A percentile compares a stretch with the other conserved stretches of the same genome.
These are phyloP conservation scores for Aaosphaeria pasadenensis DNA, from an alignment of 2,329 filamentous ascomycete species.

Conservation along the genomic window DNA sequence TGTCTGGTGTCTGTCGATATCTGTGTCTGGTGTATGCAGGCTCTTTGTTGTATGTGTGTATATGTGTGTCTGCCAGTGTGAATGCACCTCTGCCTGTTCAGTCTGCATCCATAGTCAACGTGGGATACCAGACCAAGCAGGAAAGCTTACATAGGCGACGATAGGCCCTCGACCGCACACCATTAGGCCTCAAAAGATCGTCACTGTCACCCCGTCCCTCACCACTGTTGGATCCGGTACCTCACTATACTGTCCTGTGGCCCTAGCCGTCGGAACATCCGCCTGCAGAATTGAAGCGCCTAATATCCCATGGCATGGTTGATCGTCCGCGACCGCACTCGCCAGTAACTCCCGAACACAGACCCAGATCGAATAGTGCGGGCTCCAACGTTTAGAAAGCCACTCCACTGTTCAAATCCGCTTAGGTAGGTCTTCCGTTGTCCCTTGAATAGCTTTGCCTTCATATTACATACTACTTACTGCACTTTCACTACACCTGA, in stretches of 20 bases:
- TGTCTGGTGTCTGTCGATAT: neutral
- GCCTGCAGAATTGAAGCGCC: conserved; percentile 23
- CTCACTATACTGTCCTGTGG: conserved; percentile 14
- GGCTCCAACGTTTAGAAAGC: conserved; percentile 35
- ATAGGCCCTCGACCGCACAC: conserved; percentile 9
- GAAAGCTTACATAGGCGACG: conserved; percentile 19
- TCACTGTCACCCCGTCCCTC: conserved; percentile 13
- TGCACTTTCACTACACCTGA: no score
- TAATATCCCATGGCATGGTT: conserved; percentile 30
- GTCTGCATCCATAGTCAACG: no score
- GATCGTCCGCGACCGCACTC: conserved; percentile 30
- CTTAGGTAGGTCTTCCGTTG: conserved; percentile 1
- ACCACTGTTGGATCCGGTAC: conserved; percentile 16
- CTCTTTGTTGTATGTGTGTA: neutral
- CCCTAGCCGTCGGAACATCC: conserved; percentile 23
- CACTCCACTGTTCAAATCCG: conserved; percentile 21
- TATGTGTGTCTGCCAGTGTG: neutral
- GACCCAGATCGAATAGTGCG: conserved; percentile 33
- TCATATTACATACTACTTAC: conserved; percentile 22
- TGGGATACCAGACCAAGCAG: neutral
- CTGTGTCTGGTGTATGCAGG: neutral
- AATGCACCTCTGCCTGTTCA: neutral
- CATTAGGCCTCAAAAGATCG: conserved; percentile 12
- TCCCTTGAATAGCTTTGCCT: conserved; percentile 14
- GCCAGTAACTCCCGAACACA: conserved; percentile 27